phyloP scores from a whole-genome alignment of 768 basidiomycete genomes.

The Serendipita sp. region DNA sequence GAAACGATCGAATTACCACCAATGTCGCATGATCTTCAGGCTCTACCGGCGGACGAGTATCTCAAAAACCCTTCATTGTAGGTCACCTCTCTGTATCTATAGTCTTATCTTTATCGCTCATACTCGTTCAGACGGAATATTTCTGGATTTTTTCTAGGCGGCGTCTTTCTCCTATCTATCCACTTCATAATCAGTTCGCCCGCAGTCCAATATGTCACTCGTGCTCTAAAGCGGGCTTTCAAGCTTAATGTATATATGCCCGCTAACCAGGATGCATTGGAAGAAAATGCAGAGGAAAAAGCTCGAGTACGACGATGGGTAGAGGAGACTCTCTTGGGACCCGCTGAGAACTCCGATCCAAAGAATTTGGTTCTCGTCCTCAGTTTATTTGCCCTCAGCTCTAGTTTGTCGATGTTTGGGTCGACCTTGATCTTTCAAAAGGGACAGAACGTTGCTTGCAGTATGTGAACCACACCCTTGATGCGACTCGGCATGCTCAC shows the following conservation, averaged over 20 bases:
- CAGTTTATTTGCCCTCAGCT: background rate
- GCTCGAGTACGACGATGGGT: background rate
- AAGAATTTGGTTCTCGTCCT: background rate
- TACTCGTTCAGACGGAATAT: background rate
- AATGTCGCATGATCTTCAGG: background rate
- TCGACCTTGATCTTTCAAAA: background rate
- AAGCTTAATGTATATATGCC: background rate
- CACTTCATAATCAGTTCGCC: background rate
- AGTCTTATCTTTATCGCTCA: background rate
- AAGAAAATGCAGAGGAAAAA: background rate
- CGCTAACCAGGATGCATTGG: background rate
- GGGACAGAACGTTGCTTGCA: background rate
- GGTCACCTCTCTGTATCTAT: background rate
- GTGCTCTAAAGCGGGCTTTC: background rate
- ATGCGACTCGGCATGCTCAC: background rate
- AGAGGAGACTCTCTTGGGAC: background rate
- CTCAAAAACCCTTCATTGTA: background rate
- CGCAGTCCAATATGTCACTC: background rate
- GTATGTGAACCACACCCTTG: background rate
- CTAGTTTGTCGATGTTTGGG: constrained; percentile 3
- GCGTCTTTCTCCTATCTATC: constrained; percentile 4
- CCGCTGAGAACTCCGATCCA: background rate
- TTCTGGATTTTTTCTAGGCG: constrained; percentile 6
- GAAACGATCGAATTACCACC: too few species aligned
- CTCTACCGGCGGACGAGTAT: constrained; percentile 3